Percentiles rank a stretch among this genome's conserved stretches.
Conservation (phyloP, 2,329 filamentous ascomycete species). For the Aureobasidium uvarum region DNA sequence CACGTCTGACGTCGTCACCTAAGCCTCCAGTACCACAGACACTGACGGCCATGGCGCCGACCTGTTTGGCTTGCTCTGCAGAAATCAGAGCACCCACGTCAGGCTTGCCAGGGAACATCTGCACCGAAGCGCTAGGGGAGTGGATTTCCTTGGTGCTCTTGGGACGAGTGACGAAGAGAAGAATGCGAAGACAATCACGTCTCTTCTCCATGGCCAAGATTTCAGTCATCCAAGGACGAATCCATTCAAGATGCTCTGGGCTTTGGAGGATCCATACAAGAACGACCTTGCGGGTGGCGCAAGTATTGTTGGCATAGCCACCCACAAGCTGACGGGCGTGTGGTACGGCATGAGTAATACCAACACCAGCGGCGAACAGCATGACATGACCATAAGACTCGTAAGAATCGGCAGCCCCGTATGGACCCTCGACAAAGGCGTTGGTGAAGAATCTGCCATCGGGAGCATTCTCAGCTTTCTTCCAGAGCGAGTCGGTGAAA, state of each 20-base stretch:
- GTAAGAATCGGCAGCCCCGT: slow-evolving; percentile 62
- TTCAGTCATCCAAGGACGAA: slow-evolving; percentile 83
- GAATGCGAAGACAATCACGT: slow-evolving; percentile 77
- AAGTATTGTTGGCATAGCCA: slow-evolving; percentile 63
- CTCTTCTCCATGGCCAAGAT: slow-evolving; percentile 79
- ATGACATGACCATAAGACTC: slow-evolving; percentile 90
- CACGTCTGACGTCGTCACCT: slow-evolving; percentile 70
- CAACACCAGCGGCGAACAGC: slow-evolving; percentile 87
- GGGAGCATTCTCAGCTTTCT: slow-evolving; percentile 60
- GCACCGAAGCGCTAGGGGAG: slow-evolving; percentile 73
- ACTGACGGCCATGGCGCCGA: slow-evolving; percentile 85
- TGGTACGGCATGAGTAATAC: slow-evolving; percentile 92
- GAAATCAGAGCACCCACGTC: slow-evolving; percentile 76
- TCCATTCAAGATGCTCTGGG: slow-evolving; percentile 87
- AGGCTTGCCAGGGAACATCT: slow-evolving; percentile 88
- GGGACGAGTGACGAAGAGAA: slow-evolving; percentile 87
- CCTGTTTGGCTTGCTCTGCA: slow-evolving; percentile 76
- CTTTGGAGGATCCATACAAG: slow-evolving; percentile 93
- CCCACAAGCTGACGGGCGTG: slow-evolving; percentile 68
- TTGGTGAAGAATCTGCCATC: slow-evolving; percentile 59
- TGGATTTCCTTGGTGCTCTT: slow-evolving; percentile 78
- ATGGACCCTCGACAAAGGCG: slow-evolving; percentile 65
- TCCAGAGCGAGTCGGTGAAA: slow-evolving; percentile 78
- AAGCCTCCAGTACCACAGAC: slow-evolving; percentile 73
- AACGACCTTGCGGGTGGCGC: slow-evolving; percentile 76